phyloP scores from a whole-genome alignment of 2,329 filamentous ascomycete species.

The Epichloe bromicola region DNA sequence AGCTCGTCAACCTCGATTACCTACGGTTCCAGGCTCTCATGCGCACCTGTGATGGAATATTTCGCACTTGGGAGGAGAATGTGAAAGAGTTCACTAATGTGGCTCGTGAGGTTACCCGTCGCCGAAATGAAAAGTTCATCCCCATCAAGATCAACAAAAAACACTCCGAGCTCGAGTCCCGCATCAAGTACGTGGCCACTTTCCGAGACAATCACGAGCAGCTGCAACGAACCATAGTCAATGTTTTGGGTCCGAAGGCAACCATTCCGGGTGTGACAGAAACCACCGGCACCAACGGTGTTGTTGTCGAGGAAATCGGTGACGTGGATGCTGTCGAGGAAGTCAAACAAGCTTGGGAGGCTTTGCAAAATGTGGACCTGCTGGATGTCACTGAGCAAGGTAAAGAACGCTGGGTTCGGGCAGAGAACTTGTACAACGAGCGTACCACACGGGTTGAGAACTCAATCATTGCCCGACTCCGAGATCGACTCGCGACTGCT shows the following conservation, averaged over 20 bases:
- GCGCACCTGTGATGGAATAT: constrained; percentile 72
- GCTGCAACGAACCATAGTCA: constrained; percentile 88
- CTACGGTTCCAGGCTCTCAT: constrained; percentile 80
- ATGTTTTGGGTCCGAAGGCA: constrained; percentile 73
- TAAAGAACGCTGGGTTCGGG: constrained; percentile 82
- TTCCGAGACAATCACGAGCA: constrained; percentile 98
- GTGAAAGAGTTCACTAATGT: constrained; percentile 97
- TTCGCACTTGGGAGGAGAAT: constrained; percentile 87
- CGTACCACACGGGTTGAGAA: constrained; percentile 95
- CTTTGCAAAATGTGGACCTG: constrained; percentile 86
- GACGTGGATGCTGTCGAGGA: constrained; percentile 96
- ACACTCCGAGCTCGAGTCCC: constrained; percentile 78
- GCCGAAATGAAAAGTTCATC: constrained; percentile 94
- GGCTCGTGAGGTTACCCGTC: constrained; percentile 83
- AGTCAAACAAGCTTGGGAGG: constrained; percentile 86
- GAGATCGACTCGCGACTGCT: constrained; percentile 85
- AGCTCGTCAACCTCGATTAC: constrained; percentile 86
- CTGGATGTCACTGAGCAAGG: constrained; percentile 85
- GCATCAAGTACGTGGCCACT: constrained; percentile 83
- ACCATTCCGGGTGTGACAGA: constrained; percentile 42
- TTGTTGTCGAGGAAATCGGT: constrained; percentile 85
- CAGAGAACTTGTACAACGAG: constrained; percentile 94
- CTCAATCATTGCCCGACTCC: constrained; percentile 88
- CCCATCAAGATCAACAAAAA: constrained; percentile 92
- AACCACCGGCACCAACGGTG: constrained; percentile 41